Conservation (phyloP, 352 stramenopile species). For the Phytophthora sp. region DNA sequence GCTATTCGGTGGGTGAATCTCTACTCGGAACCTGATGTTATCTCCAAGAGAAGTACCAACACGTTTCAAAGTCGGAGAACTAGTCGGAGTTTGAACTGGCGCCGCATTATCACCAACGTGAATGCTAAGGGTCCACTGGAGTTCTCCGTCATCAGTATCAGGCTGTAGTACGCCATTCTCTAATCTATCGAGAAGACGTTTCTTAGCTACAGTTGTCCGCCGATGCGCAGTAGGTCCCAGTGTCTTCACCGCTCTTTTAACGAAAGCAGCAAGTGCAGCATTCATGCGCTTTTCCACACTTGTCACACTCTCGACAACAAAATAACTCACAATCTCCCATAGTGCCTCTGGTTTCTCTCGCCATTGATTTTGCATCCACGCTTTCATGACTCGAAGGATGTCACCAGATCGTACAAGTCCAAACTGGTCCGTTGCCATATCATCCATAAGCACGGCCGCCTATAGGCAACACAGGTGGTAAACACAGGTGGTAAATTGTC, state of each 20-base stretch:
- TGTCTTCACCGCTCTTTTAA: constrained; percentile 12
- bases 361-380: constrained; percentile 37
- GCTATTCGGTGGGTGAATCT: constrained; percentile 36
- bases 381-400: constrained; percentile 54
- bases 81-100: background rate
- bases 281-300: constrained; percentile 27
- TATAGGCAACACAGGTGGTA: constrained; percentile 21
- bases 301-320: constrained; percentile 24
- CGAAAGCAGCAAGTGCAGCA: constrained; percentile 8
- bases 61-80: constrained; percentile 9
- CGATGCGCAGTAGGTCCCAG: constrained; percentile 4
- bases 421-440: constrained; percentile 47
- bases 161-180: constrained; percentile 2
- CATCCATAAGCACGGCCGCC: constrained; percentile 41
- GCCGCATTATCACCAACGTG: constrained; percentile 24
- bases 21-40: constrained; percentile 51
- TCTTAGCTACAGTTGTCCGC: constrained; percentile 18
- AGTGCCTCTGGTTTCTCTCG: constrained; percentile 37
- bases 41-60: background rate
- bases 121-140: constrained; percentile 45
- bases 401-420: constrained; percentile 58
- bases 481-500: constrained; percentile 1
- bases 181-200: constrained; percentile 15
- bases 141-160: constrained; percentile 40
- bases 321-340: constrained; percentile 45